These are phyloP conservation scores for Neopestalotiopsis clavispora DNA, from an alignment of 2,329 filamentous ascomycete genomes.

Conservation along the genomic window DNA sequence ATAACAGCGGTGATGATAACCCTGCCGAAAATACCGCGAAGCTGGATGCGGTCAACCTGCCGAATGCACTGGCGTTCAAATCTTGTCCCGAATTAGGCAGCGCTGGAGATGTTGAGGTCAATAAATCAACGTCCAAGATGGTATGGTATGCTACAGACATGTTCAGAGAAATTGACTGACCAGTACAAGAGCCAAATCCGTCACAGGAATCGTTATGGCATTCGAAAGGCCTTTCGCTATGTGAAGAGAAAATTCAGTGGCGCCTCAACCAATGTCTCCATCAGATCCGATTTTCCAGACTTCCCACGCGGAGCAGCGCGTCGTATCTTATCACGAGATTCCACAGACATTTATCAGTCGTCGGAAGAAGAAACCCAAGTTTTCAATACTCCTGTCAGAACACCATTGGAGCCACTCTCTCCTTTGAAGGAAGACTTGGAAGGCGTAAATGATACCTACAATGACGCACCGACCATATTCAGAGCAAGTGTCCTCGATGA, in stretches of 20 bases:
- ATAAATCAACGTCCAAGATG: no score
- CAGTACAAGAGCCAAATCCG: background rate
- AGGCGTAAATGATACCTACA: background rate
- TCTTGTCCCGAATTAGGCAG: slow-evolving; percentile 35
- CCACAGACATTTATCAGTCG: slow-evolving; percentile 32
- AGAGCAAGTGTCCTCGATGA: background rate
- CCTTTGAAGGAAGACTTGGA: background rate
- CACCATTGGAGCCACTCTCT: slow-evolving; percentile 2
- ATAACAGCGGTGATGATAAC: slow-evolving; percentile 15
- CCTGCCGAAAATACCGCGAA: slow-evolving; percentile 19
- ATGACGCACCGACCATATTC: background rate
- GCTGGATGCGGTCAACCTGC: slow-evolving; percentile 13
- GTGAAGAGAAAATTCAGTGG: slow-evolving; percentile 27
- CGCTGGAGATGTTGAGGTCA: no score
- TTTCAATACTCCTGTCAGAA: slow-evolving; percentile 24
- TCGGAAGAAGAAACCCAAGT: slow-evolving; percentile 34
- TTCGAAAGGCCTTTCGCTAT: slow-evolving; percentile 26
- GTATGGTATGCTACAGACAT: no score
- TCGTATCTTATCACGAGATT: slow-evolving; percentile 33
- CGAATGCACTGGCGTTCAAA: slow-evolving; percentile 23
- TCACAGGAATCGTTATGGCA: slow-evolving; percentile 3
- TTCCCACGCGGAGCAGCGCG: slow-evolving; percentile 30
- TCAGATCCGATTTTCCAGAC: slow-evolving; percentile 32
- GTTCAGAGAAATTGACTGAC: background rate
- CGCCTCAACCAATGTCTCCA: slow-evolving; percentile 31